Evolutionary conservation across 78 protist genomes (phyloP), one percentile per base, ranked within the genome.

Genomic region (Dictyostelium firmibasis): DNA sequence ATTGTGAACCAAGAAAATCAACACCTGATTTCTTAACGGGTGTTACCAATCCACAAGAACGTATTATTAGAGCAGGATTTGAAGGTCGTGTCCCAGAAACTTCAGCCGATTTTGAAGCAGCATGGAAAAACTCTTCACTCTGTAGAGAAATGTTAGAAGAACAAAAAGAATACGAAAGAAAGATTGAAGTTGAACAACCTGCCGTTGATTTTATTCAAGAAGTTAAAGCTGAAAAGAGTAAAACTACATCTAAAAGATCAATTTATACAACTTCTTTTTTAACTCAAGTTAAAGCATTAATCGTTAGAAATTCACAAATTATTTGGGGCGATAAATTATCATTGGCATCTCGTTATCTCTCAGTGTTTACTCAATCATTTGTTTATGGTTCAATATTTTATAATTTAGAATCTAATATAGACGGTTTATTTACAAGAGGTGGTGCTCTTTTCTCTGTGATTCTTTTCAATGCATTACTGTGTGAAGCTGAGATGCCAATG

Each of bases 71-170:
- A 91, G 69, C 25, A n/a, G 94, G 94, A 5, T 91, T 91, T 29
- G 94, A 81, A 57, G 77, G 87, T 53, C 60, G 47, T n/a, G 94
- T 75, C 18, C 94, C 94, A 33, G 83, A 82, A 14, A 91, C 94
- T 47, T 81, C 87, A 11, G 81, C 43, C 25, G 94, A 91, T 14
- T 81, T 91, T 29, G 94, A 91, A 76, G 41, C 31, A 20, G 81
- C 29, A 7, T 91, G 94, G 94, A 64, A 27, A 82, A 33, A 53
- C 23, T 91, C 94, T 10, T 14, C 5, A 35, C 75, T 53, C 11
- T 91, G 20, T 75, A 29, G 62, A 60, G 85, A 75, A 0, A 14
- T 14, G 29, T 16, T 64, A 23, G 50, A 29, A n/a, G 57, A 60
- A 7, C 94, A 91, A 60, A 29, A 50, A 7, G 74, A 74, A 10